phyloP scores from a whole-genome alignment of 192 early-diverging fungal species.

The Powellomyces hirtus region DNA sequence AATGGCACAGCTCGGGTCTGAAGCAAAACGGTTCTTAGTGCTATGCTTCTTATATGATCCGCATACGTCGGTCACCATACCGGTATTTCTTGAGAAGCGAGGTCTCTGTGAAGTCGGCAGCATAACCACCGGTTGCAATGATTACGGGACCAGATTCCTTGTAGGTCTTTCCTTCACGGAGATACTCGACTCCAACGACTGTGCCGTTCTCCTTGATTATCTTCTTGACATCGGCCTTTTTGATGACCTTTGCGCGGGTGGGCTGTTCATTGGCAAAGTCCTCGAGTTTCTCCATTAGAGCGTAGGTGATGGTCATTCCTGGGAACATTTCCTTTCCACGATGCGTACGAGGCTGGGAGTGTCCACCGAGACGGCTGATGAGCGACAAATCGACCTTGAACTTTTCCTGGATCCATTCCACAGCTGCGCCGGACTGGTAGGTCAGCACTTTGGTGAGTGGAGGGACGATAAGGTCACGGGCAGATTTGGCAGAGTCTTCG shows the following conservation, averaged over 20 bases:
- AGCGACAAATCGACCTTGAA: constrained; percentile 87
- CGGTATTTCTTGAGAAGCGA: constrained; percentile 82
- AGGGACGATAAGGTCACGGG: constrained; percentile 75
- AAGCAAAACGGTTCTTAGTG: background rate
- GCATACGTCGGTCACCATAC: constrained; percentile 33
- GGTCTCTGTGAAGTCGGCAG: constrained; percentile 77
- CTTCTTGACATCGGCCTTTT: constrained; percentile 77
- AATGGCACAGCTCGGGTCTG: constrained; percentile 43
- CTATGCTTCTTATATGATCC: too few species aligned
- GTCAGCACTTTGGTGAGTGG: constrained; percentile 83
- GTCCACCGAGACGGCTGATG: constrained; percentile 86
- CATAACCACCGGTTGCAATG: constrained; percentile 94
- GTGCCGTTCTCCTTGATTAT: constrained; percentile 66
- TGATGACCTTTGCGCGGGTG: constrained; percentile 72
- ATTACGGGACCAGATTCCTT: constrained; percentile 77
- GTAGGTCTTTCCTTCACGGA: constrained; percentile 49
- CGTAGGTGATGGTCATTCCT: constrained; percentile 94
- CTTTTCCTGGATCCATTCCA: constrained; percentile 90
- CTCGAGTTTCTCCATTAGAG: constrained; percentile 79
- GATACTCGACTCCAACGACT: constrained; percentile 83
- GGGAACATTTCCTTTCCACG: constrained; percentile 69
- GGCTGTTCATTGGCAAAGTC: constrained; percentile 64
- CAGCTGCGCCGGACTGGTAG: constrained; percentile 79
- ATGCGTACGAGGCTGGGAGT: constrained; percentile 91
- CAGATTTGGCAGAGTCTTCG: constrained; percentile 83